Base-by-base conservation (phyloP, 208 protist genomes). In the Wallacemonas sp. region DNA sequence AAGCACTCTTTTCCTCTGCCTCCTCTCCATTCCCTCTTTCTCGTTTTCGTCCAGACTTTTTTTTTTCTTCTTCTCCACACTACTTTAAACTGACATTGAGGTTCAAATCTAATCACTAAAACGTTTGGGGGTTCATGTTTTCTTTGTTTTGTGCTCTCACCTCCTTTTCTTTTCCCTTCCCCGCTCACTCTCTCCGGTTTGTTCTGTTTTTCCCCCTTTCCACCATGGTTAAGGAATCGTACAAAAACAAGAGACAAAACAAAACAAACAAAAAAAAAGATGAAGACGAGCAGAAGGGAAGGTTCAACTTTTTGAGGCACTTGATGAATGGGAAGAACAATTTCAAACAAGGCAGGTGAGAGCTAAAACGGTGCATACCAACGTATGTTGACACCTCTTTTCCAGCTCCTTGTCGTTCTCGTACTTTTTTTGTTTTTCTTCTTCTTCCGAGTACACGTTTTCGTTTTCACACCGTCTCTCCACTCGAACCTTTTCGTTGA, bases 291-390 rank as follows among this genome's bases (percentile, higher is more conserved):
- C 31, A 59, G 7, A 25, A 22, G 18, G 26, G 1, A 18, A 55
- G 18, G n/a, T n/a, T n/a, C n/a, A n/a, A n/a, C n/a, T n/a, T n/a
- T n/a, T n/a, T n/a, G n/a, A n/a, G n/a, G n/a, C n/a, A n/a, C n/a
- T n/a, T n/a, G n/a, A n/a, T n/a, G n/a, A n/a, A n/a, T n/a, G 48
- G 18, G 48, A 55, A 11, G 48, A 55, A 25, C 7, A 31, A 55
- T 55, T 32, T 26, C 52, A 59, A 36, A 59, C 52, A 41, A 33
- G 52, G 52, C 48, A 55, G 32, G 52, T 59, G 39, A 59, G 52
- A 59, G 52, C 52, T 59, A 59, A 59, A 59, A 59, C 52, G 52
- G 52, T 59, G 52, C 52, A 59, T 59, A 59, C 32, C 52, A 42
- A 28, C 52, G 32, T 59, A 59, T 59, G 52, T 26, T 18, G 52